A percentile compares a stretch with the other conserved stretches of the same genome.
Evolutionary conservation across 495 filamentous ascomycete genomes (phyloP).

Genomic region (Aspergillus nidulans): DNA sequence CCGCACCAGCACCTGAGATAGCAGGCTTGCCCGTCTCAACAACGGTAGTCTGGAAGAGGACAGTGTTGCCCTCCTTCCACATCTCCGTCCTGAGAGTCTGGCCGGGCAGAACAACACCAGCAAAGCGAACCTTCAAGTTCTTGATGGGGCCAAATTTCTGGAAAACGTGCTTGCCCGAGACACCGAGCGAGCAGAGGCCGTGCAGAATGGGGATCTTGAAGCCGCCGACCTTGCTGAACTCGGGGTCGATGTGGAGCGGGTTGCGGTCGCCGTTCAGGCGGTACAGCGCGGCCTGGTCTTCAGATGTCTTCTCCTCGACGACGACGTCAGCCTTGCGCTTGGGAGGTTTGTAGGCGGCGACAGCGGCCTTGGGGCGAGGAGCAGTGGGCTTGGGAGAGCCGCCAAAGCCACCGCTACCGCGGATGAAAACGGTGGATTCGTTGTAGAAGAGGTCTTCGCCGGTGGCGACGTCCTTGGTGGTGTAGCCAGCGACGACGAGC

Average conservation of each 20-base stretch:
- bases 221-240: slow-evolving; percentile 89
- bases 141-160: slow-evolving; percentile 77
- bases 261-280: slow-evolving; percentile 89
- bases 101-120: slow-evolving; percentile 85
- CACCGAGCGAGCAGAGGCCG: slow-evolving; percentile 92
- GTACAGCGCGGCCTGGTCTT: slow-evolving; percentile 95
- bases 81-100: slow-evolving; percentile 95
- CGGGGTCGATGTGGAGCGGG: slow-evolving; percentile 92
- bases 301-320: slow-evolving; percentile 82
- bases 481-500: slow-evolving; percentile 72
- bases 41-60: slow-evolving; percentile 90
- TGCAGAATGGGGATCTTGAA: slow-evolving; percentile 95
- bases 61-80: slow-evolving; percentile 90
- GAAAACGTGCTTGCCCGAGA: slow-evolving; percentile 86
- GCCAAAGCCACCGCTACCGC: slow-evolving; percentile 88
- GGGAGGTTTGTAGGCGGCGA: slow-evolving; percentile 73
- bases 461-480: slow-evolving; percentile 71
- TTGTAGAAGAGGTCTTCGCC: slow-evolving; percentile 96
- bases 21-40: slow-evolving; percentile 95
- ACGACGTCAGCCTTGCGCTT: slow-evolving; percentile 72
- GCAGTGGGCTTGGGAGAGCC: slow-evolving; percentile 74
- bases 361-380: slow-evolving; percentile 65
- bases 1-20: slow-evolving; percentile 82
- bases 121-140: slow-evolving; percentile 96
- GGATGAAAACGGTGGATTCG: slow-evolving; percentile 85